phyloP scores from a whole-genome alignment of 192 early-diverging fungal species.

The Spizellomyces sp. region DNA sequence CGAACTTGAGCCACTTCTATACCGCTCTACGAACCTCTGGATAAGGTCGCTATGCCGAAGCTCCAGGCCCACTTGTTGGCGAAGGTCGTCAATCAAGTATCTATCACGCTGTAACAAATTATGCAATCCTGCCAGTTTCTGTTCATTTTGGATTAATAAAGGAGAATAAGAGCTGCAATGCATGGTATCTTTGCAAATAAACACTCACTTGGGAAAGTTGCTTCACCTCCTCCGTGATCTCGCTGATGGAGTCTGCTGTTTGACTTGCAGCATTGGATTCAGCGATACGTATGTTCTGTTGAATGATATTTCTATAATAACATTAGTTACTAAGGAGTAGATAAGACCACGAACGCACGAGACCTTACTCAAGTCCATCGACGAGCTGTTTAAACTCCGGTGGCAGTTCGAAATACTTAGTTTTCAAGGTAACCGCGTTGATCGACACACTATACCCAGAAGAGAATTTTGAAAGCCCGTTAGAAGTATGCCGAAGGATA shows the following conservation, averaged over 20 bases:
- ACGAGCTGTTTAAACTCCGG: too few relatives aligned
- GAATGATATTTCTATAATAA: constrained; percentile 28
- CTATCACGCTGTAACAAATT: constrained; percentile 44
- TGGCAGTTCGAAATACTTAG: constrained; percentile 29
- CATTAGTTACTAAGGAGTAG: not conserved
- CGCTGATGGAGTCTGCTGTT: constrained; percentile 18
- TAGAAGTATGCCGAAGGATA: not conserved
- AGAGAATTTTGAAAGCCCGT: too few relatives aligned
- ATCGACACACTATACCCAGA: not conserved
- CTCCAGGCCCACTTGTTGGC: constrained; percentile 26
- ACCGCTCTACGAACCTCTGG: constrained; percentile 41
- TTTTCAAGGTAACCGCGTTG: constrained; percentile 9
- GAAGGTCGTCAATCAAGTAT: constrained; percentile 32
- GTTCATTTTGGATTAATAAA: not conserved
- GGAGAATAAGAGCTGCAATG: not conserved
- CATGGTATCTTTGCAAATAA: not conserved
- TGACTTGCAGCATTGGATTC: constrained; percentile 25
- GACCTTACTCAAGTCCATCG: too few relatives aligned
- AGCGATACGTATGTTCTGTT: constrained; percentile 30
- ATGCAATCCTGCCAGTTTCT: constrained; percentile 42
- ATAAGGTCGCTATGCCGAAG: constrained; percentile 43
- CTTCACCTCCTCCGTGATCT: constrained; percentile 24
- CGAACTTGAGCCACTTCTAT: constrained; percentile 10
- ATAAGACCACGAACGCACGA: too few relatives aligned
- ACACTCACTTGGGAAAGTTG: constrained; percentile 7